Conservation (phyloP, 2,329 filamentous ascomycete genomes). For the Colletotrichum phormii region DNA sequence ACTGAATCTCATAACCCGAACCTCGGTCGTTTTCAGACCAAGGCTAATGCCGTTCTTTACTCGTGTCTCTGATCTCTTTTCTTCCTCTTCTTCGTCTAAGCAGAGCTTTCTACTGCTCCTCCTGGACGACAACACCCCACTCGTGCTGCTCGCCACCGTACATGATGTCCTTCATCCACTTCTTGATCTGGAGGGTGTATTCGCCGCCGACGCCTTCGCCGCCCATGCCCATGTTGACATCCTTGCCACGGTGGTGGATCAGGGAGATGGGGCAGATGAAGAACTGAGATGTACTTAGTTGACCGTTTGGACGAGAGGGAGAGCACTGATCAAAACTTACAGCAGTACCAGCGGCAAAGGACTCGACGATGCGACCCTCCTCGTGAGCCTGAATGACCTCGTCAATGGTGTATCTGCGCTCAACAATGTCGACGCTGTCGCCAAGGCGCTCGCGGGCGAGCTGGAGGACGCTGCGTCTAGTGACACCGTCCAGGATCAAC, state of each 20-base stretch:
- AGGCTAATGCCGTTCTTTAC: neutral
- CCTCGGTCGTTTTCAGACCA: neutral
- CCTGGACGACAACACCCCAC: slow-evolving; percentile 76
- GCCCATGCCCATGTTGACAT: slow-evolving; percentile 72
- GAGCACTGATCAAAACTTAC: slow-evolving; percentile 60
- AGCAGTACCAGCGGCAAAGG: slow-evolving; percentile 89
- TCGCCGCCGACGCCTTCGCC: slow-evolving; percentile 62
- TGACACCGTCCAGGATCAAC: slow-evolving; percentile 89
- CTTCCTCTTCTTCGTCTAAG: neutral
- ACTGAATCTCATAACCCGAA: neutral
- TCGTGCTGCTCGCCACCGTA: slow-evolving; percentile 76
- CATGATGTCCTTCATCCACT: slow-evolving; percentile 78
- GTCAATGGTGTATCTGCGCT: slow-evolving; percentile 84
- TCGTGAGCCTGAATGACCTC: slow-evolving; percentile 78
- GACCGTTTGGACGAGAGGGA: neutral
- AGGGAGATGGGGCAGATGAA: slow-evolving; percentile 77
- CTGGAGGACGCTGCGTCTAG: slow-evolving; percentile 82
- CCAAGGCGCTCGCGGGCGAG: slow-evolving; percentile 73
- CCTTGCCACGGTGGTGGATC: slow-evolving; percentile 74
- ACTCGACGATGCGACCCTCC: slow-evolving; percentile 84
- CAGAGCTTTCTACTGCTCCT: slow-evolving; percentile 59
- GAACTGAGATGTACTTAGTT: slow-evolving; percentile 59
- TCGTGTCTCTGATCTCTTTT: neutral
- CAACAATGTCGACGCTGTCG: slow-evolving; percentile 76
- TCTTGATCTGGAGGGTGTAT: slow-evolving; percentile 73